phyloP scores from a whole-genome alignment of 306 rosid species.

The Sechiopsis laciniata region DNA sequence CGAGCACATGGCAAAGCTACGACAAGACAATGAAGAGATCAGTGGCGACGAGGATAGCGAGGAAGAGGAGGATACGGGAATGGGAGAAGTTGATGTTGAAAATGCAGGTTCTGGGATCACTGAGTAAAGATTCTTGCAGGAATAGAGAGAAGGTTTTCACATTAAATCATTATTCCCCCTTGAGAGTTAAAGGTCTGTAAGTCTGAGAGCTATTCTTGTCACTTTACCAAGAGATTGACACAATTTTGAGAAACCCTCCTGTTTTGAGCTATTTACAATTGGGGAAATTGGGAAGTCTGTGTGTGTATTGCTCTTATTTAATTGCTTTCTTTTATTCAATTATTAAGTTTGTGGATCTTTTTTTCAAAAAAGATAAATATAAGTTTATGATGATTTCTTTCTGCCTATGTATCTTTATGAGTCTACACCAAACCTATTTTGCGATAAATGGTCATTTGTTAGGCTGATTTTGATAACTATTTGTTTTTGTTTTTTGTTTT shows the following conservation, averaged over 20 bases:
- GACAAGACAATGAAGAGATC: slow-evolving; percentile 68
- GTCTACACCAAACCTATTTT: not conserved
- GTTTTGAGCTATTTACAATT: slow-evolving; percentile 8
- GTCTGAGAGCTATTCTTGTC: not conserved
- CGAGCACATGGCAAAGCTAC: slow-evolving; percentile 77
- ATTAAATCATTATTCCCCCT: not conserved
- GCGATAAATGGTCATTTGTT: too few species aligned
- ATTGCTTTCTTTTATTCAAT: not conserved
- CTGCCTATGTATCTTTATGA: not conserved
- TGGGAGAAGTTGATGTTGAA: slow-evolving; percentile 86
- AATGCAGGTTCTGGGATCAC: slow-evolving; percentile 48
- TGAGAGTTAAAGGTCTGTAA: not conserved
- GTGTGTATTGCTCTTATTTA: slow-evolving; percentile 9
- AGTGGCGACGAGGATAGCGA: slow-evolving; percentile 80
- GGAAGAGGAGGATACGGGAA: slow-evolving; percentile 93
- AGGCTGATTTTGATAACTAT: too few species aligned
- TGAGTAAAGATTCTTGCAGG: slow-evolving; percentile 39
- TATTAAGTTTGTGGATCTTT: not conserved
- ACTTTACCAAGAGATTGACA: slow-evolving; percentile 9
- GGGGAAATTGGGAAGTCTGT: not conserved
- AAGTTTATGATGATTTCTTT: too few species aligned
- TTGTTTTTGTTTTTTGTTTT: too few species aligned
- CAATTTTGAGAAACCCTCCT: slow-evolving; percentile 24
- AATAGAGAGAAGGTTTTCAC: not conserved
- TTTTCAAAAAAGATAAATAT: not conserved